Evolutionary conservation across 2,329 filamentous ascomycete genomes (phyloP), one percentile per base, ranked within the genome.

Genomic region (Penicillium hordei): DNA sequence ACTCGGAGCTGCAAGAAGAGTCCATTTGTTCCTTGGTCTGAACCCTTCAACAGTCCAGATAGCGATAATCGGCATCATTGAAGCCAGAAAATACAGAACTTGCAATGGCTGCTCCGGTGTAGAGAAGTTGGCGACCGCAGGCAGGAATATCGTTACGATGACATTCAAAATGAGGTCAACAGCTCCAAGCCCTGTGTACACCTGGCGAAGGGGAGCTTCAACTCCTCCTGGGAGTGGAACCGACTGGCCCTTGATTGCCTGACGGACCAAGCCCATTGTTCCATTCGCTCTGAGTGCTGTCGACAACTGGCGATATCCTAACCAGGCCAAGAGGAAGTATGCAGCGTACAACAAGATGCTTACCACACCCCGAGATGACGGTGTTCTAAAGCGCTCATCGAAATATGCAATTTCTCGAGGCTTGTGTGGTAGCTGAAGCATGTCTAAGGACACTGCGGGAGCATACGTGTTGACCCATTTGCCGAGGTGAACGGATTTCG

Each of bases 11-110:
- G 58, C 48, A n/a, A 64, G 48, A 9, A 59, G 42, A 3, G 60
- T 58, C 61, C 61, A 64, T 38, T 31, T 58, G 31, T 64, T 62
- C 19, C 52, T 53, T 21, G 43, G 55, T 25, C 61, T 58, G 43
- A 57, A 64, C 1, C 60, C 61, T 43, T 64, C 61, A 31, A 64
- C 38, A 1, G 58, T 64, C 34, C 57, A 56, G 9, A 64, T 57
- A 19, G 58, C 52, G 48, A 62, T 50, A 27, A 64, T 27, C 7
- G 61, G 61, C 6, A 60, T 25, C 23, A 61, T 48, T 4, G 50
- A 55, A 19, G 49, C 51, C 4, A 64, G 48, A 33, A 64, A 64
- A 19, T 62, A 64, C 5, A 60, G 17, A 15, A 55, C 34, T 27
- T 62, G 60, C 4, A 62, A 21, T 25, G 53, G 52, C 42, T 61